A percentile compares a stretch with the other conserved stretches of the same genome.
phyloP scores from a whole-genome alignment of 2,329 filamentous ascomycete genomes.

The Didymella arachidicola region DNA sequence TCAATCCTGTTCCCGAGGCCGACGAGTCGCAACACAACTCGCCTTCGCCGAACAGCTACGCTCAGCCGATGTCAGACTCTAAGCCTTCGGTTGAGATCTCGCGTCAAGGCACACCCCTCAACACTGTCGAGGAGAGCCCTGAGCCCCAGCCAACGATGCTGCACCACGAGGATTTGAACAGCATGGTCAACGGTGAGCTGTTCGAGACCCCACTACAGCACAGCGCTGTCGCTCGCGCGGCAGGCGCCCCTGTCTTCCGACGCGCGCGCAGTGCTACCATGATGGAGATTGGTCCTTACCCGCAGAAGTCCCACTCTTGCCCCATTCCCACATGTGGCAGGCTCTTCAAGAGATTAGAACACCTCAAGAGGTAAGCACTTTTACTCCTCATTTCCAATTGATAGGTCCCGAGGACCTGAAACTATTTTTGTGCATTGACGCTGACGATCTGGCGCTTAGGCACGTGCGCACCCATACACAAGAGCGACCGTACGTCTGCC shows the following conservation, averaged over 20 bases:
- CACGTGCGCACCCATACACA: slow-evolving; percentile 99
- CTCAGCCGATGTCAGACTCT: slow-evolving; percentile 74
- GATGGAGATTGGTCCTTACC: slow-evolving; percentile 95
- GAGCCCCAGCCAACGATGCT: slow-evolving; percentile 73
- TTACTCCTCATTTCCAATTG: slow-evolving; percentile 39
- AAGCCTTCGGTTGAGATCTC: slow-evolving; percentile 80
- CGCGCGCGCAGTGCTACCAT: slow-evolving; percentile 93
- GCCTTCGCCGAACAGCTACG: slow-evolving; percentile 68
- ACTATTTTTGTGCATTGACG: slow-evolving; percentile 53
- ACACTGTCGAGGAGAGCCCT: slow-evolving; percentile 82
- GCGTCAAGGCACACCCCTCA: slow-evolving; percentile 87
- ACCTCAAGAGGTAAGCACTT: slow-evolving; percentile 90
- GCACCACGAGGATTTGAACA: slow-evolving; percentile 73
- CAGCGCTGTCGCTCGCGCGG: slow-evolving; percentile 66
- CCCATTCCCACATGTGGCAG: slow-evolving; percentile 98
- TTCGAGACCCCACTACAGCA: slow-evolving; percentile 59
- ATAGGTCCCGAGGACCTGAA: slow-evolving; percentile 19
- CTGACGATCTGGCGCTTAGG: slow-evolving; percentile 65
- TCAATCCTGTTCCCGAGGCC: slow-evolving; percentile 80
- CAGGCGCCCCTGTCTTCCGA: slow-evolving; percentile 77
- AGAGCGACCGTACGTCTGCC: slow-evolving; percentile 97
- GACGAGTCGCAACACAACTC: slow-evolving; percentile 82
- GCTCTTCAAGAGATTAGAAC: slow-evolving; percentile 98
- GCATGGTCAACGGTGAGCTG: slow-evolving; percentile 48
- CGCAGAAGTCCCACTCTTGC: slow-evolving; percentile 97